phyloP scores from a whole-genome alignment of 176 grass and related monocot species.

The Chrysopogon serrulatus region DNA sequence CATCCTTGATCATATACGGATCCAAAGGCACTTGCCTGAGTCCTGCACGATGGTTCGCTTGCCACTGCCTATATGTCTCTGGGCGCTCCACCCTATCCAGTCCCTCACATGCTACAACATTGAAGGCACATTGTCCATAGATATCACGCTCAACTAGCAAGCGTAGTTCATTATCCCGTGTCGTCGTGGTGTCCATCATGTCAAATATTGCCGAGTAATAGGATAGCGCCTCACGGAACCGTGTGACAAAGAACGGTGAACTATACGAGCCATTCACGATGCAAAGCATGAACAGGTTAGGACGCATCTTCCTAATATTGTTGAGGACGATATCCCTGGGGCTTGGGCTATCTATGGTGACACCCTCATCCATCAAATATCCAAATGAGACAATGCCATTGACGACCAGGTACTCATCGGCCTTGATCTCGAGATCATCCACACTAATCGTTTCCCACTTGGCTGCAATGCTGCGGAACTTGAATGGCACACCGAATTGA shows the following conservation, averaged over 20 bases:
- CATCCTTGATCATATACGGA: too few relatives aligned
- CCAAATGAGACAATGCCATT: conserved; percentile 18
- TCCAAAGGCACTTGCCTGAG: too few relatives aligned
- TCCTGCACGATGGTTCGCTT: too few relatives aligned
- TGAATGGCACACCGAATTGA: conserved; percentile 23
- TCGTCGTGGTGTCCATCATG: conserved; percentile 5
- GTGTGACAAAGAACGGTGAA: conserved; percentile 35
- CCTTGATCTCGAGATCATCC: conserved; percentile 11
- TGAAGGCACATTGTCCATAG: not conserved
- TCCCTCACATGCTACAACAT: too few relatives aligned
- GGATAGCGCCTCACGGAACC: conserved; percentile 39
- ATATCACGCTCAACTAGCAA: conserved; percentile 32
- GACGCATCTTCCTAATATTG: conserved; percentile 31
- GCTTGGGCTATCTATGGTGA: not conserved
- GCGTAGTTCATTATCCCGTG: not conserved
- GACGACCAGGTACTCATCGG: conserved; percentile 33
- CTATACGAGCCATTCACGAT: conserved; percentile 18
- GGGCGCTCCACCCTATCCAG: not conserved
- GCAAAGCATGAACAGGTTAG: conserved; percentile 38
- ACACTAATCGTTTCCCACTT: conserved; percentile 21
- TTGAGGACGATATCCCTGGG: conserved; percentile 24
- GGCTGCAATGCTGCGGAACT: conserved; percentile 27
- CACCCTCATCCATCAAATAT: conserved; percentile 29
- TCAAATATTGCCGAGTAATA: conserved; percentile 27
- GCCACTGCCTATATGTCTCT: not conserved